These are phyloP conservation scores for Leptographium galeiforme DNA, from an alignment of 2,329 filamentous ascomycete species.

Conservation along the genomic window DNA sequence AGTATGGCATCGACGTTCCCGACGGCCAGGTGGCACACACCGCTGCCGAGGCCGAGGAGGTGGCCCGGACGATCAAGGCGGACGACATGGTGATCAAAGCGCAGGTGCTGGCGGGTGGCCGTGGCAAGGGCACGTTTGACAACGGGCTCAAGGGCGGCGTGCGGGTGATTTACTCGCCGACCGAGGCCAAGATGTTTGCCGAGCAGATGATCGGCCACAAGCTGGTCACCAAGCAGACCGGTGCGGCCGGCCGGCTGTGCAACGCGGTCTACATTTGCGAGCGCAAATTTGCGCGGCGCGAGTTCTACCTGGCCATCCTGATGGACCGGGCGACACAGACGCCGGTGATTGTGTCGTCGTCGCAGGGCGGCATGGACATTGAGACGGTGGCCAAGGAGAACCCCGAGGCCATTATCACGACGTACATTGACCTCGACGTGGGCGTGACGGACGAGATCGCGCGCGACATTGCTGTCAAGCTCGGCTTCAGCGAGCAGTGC, in stretches of 20 bases:
- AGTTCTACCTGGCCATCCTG: constrained; percentile 97
- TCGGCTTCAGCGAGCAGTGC: constrained; percentile 97
- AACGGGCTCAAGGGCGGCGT: constrained; percentile 99
- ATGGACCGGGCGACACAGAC: constrained; percentile 90
- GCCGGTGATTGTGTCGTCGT: constrained; percentile 94
- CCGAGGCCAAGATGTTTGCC: constrained; percentile 92
- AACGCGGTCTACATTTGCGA: constrained; percentile 98
- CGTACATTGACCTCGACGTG: constrained; percentile 81
- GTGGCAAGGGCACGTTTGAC: constrained; percentile 95
- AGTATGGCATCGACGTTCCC: constrained; percentile 93
- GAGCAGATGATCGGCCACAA: constrained; percentile 99
- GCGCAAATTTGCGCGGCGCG: constrained; percentile 96
- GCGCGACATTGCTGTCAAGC: constrained; percentile 72
- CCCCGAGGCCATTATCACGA: constrained; percentile 90
- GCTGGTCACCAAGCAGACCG: constrained; percentile 98
- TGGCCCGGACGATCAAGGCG: constrained; percentile 80
- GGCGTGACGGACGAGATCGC: constrained; percentile 96
- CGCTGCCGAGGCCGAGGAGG: constrained; percentile 75
- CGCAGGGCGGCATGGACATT: constrained; percentile 98
- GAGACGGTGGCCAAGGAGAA: constrained; percentile 96
- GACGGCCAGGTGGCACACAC: constrained; percentile 76
- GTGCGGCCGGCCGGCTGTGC: constrained; percentile 83
- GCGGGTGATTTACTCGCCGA: constrained; percentile 95
- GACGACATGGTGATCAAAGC: constrained; percentile 99
- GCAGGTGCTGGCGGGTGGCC: constrained; percentile 92